Percentiles rank a stretch among this genome's conserved stretches.
These are phyloP conservation scores for Aspergillus haitiensis DNA, from an alignment of 495 filamentous ascomycete genomes.

Conservation along the genomic window DNA sequence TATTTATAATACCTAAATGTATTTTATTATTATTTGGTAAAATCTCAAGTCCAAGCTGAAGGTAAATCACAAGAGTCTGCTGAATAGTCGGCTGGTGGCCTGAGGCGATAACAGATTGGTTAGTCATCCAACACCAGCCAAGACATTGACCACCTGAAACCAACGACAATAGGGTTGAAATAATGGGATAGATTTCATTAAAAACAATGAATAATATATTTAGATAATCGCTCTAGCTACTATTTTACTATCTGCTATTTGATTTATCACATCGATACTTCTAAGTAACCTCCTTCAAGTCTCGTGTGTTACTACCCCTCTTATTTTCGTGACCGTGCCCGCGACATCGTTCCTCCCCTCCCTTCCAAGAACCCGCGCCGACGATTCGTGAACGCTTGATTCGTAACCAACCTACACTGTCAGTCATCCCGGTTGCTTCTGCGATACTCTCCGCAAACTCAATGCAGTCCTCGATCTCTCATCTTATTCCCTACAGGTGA, in stretches of 20 bases:
- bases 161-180: conserved; percentile 15
- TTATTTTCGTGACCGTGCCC: conserved; percentile 6
- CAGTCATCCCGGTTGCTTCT: conserved; percentile 3
- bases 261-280: conserved; percentile 15
- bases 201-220: conserved; percentile 11
- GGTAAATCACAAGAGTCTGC: too few species aligned
- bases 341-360: conserved; percentile 18
- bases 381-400: conserved; percentile 13
- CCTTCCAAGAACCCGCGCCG: conserved; percentile 16
- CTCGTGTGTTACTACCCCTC: not conserved
- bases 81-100: conserved; percentile 1
- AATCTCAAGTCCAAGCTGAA: too few species aligned
- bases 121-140: conserved; percentile 27
- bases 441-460: conserved; percentile 18
- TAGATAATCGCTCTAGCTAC: not conserved
- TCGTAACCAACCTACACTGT: not conserved
- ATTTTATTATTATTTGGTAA: too few species aligned
- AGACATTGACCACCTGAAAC: conserved; percentile 24
- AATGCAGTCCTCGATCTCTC: conserved; percentile 39
- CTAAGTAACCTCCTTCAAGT: not conserved
- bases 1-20: not conserved
- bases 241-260: not conserved
- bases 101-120: conserved; percentile 19
- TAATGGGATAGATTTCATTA: conserved; percentile 7
- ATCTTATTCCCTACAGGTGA: conserved; percentile 40